These are phyloP conservation scores for Brassica hybrid DNA, from an alignment of 441 rosid genomes.

Conservation along the genomic window DNA sequence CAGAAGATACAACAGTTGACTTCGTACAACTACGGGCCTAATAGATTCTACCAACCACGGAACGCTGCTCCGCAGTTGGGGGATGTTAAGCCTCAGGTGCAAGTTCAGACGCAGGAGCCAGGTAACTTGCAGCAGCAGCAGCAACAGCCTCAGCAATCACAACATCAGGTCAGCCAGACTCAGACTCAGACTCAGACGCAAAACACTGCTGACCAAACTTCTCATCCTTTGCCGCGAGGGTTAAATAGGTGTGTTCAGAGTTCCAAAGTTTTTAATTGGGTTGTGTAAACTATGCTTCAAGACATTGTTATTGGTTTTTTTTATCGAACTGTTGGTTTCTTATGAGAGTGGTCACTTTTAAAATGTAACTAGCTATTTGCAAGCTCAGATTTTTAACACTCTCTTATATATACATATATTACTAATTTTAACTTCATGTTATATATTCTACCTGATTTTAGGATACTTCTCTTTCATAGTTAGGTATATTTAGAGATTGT, in stretches of 20 bases:
- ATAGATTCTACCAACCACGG: conserved; percentile 77
- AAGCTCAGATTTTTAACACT: conserved; percentile 24
- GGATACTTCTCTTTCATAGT: conserved; percentile 17
- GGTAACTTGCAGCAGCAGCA: conserved; percentile 54
- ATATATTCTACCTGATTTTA: conserved; percentile 10
- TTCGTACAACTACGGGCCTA: conserved; percentile 71
- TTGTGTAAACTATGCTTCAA: conserved; percentile 59
- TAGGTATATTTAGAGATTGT: conserved; percentile 9
- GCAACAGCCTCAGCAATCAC: conserved; percentile 54
- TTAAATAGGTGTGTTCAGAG: conserved; percentile 99
- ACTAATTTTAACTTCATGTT: not conserved
- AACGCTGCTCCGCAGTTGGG: conserved; percentile 61
- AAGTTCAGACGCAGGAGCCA: conserved; percentile 67
- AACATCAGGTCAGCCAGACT: conserved; percentile 63
- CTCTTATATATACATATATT: conserved; percentile 8
- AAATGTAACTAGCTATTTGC: conserved; percentile 48
- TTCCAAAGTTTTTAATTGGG: conserved; percentile 74
- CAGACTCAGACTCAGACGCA: conserved; percentile 71
- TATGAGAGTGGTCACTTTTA: conserved; percentile 39
- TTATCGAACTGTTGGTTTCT: conserved; percentile 35
- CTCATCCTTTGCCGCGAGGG: conserved; percentile 92
- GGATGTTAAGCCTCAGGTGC: conserved; percentile 73
- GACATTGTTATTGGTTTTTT: conserved; percentile 42
- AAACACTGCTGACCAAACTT: conserved; percentile 63
- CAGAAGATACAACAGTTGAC: conserved; percentile 90